These are phyloP conservation scores for Wickerhamiella azyma DNA, from an alignment of 805 yeast genomes.

Conservation along the genomic window DNA sequence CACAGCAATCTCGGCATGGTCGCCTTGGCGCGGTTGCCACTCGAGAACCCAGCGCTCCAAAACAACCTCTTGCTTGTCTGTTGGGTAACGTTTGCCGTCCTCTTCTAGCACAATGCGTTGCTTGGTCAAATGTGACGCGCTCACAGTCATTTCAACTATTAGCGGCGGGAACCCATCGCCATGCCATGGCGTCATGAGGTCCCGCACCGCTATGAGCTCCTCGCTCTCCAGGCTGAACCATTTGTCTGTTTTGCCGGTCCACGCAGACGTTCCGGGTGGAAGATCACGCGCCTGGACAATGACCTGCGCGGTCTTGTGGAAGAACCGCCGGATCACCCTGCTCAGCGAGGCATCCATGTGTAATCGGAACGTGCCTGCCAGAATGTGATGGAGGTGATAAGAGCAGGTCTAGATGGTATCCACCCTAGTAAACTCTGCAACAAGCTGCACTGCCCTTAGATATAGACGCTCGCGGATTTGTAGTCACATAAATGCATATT, in stretches of 20 bases:
- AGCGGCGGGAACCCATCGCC: slow-evolving; percentile 45
- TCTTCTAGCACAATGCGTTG: slow-evolving; percentile 51
- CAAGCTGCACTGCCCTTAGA: no score
- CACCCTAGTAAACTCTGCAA: no score
- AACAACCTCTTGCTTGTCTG: slow-evolving; percentile 73
- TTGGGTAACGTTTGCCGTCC: slow-evolving; percentile 32
- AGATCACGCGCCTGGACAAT: slow-evolving; percentile 19
- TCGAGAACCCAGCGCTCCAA: slow-evolving; percentile 89
- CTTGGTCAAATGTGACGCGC: slow-evolving; percentile 43
- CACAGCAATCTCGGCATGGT: slow-evolving; percentile 40
- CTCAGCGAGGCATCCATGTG: slow-evolving; percentile 8
- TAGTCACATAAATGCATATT: no score
- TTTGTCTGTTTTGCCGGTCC: slow-evolving; percentile 20
- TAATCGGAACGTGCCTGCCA: neutral
- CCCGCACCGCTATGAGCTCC: slow-evolving; percentile 31
- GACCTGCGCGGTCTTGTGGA: slow-evolving; percentile 28
- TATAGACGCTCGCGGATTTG: no score
- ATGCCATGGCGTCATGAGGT: slow-evolving; percentile 55
- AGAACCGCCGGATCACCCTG: slow-evolving; percentile 29
- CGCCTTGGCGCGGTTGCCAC: slow-evolving; percentile 35
- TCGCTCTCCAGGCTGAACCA: slow-evolving; percentile 31
- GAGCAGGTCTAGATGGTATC: no score
- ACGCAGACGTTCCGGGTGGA: slow-evolving; percentile 13
- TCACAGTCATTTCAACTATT: slow-evolving; percentile 72
- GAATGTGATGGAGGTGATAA: no score